A percentile compares a stretch with the other conserved stretches of the same genome.
These are phyloP conservation scores for Oidiodendron maius DNA, from an alignment of 495 filamentous ascomycete genomes.

Conservation along the genomic window DNA sequence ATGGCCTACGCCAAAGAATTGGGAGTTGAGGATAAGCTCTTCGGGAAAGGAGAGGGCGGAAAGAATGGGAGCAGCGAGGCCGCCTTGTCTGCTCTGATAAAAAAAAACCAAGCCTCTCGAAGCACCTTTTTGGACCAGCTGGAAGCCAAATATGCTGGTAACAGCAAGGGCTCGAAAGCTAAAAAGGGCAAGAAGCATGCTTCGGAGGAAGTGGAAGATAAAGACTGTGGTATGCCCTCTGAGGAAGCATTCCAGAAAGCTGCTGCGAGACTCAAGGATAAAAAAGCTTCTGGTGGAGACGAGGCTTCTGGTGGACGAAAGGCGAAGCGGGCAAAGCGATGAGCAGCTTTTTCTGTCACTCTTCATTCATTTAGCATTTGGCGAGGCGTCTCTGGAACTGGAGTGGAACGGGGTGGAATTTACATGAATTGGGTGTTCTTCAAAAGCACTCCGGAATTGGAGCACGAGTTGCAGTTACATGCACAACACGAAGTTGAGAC, in stretches of 20 bases:
- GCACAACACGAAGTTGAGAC: too few relatives aligned
- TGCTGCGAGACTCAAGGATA: constrained; percentile 36
- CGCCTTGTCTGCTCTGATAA: constrained; percentile 55
- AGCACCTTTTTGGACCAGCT: constrained; percentile 55
- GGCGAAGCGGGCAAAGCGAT: constrained; percentile 27
- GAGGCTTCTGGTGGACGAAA: constrained; percentile 16
- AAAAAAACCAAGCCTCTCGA: constrained; percentile 40
- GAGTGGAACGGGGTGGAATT: too few relatives aligned
- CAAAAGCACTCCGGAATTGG: too few relatives aligned
- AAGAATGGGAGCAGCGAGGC: constrained; percentile 39
- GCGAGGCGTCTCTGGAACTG: constrained; percentile 5
- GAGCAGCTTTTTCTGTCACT: constrained; percentile 14
- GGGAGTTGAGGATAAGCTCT: constrained; percentile 56
- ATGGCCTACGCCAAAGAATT: constrained; percentile 65
- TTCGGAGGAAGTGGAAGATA: constrained; percentile 29
- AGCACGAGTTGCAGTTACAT: too few relatives aligned
- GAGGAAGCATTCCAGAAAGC: constrained; percentile 63
- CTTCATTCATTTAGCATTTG: constrained; percentile 10
- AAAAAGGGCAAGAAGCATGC: constrained; percentile 47
- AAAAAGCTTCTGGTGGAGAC: not conserved
- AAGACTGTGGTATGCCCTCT: constrained; percentile 45
- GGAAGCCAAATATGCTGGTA: constrained; percentile 65
- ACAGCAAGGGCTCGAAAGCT: constrained; percentile 30
- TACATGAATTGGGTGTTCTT: too few relatives aligned
- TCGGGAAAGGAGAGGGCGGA: constrained; percentile 32